Evolutionary conservation across 495 filamentous ascomycete genomes (phyloP), one percentile per base, ranked within the genome.

Genomic region (Annulohypoxylon moriforme): DNA sequence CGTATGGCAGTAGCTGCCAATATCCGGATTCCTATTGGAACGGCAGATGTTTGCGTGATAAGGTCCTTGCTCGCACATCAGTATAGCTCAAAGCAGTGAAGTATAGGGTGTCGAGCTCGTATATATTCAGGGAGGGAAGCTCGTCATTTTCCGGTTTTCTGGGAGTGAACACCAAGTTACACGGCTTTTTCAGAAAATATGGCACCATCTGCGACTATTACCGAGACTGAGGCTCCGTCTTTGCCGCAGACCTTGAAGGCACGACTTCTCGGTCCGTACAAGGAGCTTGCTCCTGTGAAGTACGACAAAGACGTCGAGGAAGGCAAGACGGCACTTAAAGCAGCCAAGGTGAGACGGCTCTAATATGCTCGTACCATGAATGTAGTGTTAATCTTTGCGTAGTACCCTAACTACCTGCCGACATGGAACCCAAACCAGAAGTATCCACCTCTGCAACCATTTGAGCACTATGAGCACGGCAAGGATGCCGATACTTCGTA

Each of bases 401-500:
- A 80, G 90, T 94, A 91, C 74, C 89, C 89, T 0, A 84, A 94
- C 75, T 95, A 95, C 77, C 85, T 95, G 10, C 91, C 92, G 8
- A 90, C 89, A 2, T 94, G 91, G 91, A 85, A 92, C 70, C 77
- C 75, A 27, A 78, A 81, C 42, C 75, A 83, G 61, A 86, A 88
- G 84, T 93, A 90, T 74, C 81, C 85, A 0, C 86, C 91, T 3
- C 85, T 94, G 7, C 76, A 90, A 76, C 87, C 87, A 0, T 94
- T 93, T 73, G 82, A 84, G 52, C 91, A 94, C 77, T 78, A 83
- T 58, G 93, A 96, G 49, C 92, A 90, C 74, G 93, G 92, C 59
- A 86, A 87, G 58, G 85, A 90, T 64, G 92, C 93, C 33, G 91
- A 95, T 77, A 80, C 85, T 10, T 80, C 83, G 8, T 92, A 87